Base-by-base conservation (phyloP, 345 rosid genomes). In the Arabidopsis thaliana region DNA sequence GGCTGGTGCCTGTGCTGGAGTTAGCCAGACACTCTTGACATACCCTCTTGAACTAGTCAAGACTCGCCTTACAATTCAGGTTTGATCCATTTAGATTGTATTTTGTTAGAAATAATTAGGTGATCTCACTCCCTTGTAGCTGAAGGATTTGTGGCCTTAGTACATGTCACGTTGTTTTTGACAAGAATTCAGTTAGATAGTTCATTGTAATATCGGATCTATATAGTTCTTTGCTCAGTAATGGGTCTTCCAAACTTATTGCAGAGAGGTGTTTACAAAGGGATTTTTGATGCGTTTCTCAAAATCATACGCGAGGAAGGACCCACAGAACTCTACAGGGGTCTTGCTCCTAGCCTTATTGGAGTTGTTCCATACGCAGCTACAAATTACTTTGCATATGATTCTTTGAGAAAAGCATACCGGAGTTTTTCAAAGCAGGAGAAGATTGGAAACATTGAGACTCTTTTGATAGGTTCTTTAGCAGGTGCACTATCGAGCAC, bases 1-100 rank as follows among this genome's bases (percentile, higher is more conserved):
- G n/a, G 98, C 98, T 0, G 98, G 98, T 52, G 98, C 97, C 5
- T 91, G 96, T 87, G 98, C 98, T 73, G 98, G 98, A 73, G 97
- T 94, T 71, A 90, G 92, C 83, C 93, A 95, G 16, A 91, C 98
- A 7, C 77, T 94, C 72, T 90, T 86, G 84, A 94, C 93, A 1
- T 94, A 94, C 76, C 98, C 98, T 28, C 97, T 94, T 1, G 97
- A 94, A 71, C 80, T 94, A 66, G 83, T 94, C 73, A 94, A 94
- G 83, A 94, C 98, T 59, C 93, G 98, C 37, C 78, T 94, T 59
- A 94, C 98, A 1, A 90, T 94, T 65, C 92, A 91, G 98, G 98
- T 91, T 53, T 24, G 3, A 6, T 28, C 37, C 65, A 34, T 37
- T 37, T 55, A 22, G 6, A 28, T 28, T 1, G 9, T 53, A 0